Conservation (phyloP, 2,329 filamentous ascomycete genomes). For the Nakataea oryzae region DNA sequence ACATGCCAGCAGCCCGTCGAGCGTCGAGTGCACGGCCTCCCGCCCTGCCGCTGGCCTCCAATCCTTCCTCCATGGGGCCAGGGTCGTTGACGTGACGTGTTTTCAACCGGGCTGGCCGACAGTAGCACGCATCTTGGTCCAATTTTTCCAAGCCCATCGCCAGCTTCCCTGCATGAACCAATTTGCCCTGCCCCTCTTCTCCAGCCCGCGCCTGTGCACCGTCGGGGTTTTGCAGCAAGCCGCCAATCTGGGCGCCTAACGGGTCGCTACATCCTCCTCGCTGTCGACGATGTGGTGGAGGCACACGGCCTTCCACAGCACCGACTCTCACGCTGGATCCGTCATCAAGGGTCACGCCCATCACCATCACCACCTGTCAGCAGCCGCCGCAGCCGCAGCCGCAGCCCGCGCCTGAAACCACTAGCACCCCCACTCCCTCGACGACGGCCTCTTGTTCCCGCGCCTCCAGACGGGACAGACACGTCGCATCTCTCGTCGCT, state of each 20-base stretch:
- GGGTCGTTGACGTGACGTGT: background rate
- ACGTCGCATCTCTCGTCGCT: constrained; percentile 11
- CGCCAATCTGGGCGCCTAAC: background rate
- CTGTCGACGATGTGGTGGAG: constrained; percentile 44
- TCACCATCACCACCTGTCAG: background rate
- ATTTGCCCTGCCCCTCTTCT: background rate
- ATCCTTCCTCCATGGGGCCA: background rate
- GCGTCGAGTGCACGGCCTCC: background rate
- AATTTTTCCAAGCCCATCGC: background rate
- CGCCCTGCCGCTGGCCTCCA: background rate
- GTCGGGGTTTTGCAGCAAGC: background rate
- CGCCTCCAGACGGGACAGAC: constrained; percentile 2
- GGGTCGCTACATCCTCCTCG: background rate
- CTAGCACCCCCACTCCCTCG: constrained; percentile 7
- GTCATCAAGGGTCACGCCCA: constrained; percentile 8
- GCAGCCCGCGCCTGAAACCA: background rate
- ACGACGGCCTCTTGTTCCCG: constrained; percentile 14
- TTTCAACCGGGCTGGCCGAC: background rate
- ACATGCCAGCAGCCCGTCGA: background rate
- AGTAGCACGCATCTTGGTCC: background rate
- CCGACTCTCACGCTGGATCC: constrained; percentile 45
- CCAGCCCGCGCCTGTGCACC: background rate
- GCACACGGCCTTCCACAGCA: constrained; percentile 38
- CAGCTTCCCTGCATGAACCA: background rate
- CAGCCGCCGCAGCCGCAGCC: background rate